These are phyloP conservation scores for Avena atlantica DNA, from an alignment of 176 grass and related monocot species.

Conservation along the genomic window DNA sequence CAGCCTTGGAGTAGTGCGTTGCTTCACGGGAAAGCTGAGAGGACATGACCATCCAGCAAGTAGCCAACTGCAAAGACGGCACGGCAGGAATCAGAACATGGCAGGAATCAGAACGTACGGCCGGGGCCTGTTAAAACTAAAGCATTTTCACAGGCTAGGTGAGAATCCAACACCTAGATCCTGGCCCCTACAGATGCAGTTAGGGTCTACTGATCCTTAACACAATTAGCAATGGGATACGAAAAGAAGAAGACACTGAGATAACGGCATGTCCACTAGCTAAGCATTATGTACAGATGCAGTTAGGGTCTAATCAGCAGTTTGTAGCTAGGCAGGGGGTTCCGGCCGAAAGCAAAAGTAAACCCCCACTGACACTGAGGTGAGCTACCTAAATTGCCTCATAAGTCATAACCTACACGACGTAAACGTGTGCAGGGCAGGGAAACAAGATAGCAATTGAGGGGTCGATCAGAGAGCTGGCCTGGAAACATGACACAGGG, in stretches of 20 bases:
- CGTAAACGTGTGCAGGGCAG: too few relatives aligned
- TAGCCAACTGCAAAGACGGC: not conserved
- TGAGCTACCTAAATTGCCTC: too few relatives aligned
- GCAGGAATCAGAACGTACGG: not conserved
- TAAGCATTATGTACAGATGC: not conserved
- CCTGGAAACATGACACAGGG: too few relatives aligned
- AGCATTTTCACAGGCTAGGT: not conserved
- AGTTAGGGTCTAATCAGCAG: not conserved
- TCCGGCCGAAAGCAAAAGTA: not conserved
- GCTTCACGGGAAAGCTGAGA: slow-evolving; percentile 2
- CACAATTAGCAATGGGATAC: not conserved
- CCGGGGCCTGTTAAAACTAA: not conserved
- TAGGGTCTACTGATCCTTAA: too few relatives aligned
- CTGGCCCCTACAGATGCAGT: not conserved
- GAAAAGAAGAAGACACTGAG: too few relatives aligned
- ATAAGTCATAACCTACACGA: too few relatives aligned
- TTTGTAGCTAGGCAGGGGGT: too few relatives aligned
- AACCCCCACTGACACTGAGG: not conserved
- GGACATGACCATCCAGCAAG: slow-evolving; percentile 11
- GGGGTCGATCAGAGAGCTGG: too few relatives aligned
- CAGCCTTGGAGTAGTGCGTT: not conserved
- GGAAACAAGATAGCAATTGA: too few relatives aligned
- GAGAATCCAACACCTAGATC: slow-evolving; percentile 10
- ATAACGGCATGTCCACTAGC: not conserved
- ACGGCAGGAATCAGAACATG: slow-evolving; percentile 14